A percentile compares a stretch with the other conserved stretches of the same genome.
These are phyloP conservation scores for Boletus insuetus DNA, from an alignment of 768 basidiomycete species.

Conservation along the genomic window DNA sequence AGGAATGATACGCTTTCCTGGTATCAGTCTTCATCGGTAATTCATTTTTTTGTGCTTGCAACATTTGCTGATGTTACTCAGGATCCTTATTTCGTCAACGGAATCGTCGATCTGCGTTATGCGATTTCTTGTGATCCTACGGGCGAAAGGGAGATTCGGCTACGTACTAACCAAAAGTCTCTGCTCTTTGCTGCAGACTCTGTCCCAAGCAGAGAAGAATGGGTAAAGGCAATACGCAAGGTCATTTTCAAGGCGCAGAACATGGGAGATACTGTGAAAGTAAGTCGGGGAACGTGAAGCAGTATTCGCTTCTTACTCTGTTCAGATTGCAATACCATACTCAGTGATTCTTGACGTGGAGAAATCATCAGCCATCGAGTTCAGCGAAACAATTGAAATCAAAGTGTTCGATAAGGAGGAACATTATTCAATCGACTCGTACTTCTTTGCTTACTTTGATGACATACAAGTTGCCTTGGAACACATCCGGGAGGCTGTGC, in stretches of 20 bases:
- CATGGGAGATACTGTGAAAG: constrained; percentile 94
- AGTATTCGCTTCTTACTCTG: constrained; percentile 5
- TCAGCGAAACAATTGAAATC: constrained; percentile 94
- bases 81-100: constrained; percentile 98
- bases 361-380: constrained; percentile 85
- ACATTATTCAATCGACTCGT: constrained; percentile 76
- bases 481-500: constrained; percentile 77
- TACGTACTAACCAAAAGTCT: constrained; percentile 79
- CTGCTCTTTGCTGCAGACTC: constrained; percentile 76
- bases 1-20: constrained; percentile 96
- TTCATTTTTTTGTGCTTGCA: constrained; percentile 15
- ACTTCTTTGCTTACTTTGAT: constrained; percentile 94
- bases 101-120: constrained; percentile 93
- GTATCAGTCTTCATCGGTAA: constrained; percentile 91
- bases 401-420: constrained; percentile 84
- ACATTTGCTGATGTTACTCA: constrained; percentile 29
- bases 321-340: constrained; percentile 90
- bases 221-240: constrained; percentile 93
- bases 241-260: constrained; percentile 97
- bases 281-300: constrained; percentile 26
- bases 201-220: constrained; percentile 82
- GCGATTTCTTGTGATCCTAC: constrained; percentile 83
- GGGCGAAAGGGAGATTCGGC: constrained; percentile 74
- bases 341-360: constrained; percentile 87
- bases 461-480: constrained; percentile 74